phyloP scores from a whole-genome alignment of 2,329 filamentous ascomycete genomes.

The Colletotrichum trifolii region DNA sequence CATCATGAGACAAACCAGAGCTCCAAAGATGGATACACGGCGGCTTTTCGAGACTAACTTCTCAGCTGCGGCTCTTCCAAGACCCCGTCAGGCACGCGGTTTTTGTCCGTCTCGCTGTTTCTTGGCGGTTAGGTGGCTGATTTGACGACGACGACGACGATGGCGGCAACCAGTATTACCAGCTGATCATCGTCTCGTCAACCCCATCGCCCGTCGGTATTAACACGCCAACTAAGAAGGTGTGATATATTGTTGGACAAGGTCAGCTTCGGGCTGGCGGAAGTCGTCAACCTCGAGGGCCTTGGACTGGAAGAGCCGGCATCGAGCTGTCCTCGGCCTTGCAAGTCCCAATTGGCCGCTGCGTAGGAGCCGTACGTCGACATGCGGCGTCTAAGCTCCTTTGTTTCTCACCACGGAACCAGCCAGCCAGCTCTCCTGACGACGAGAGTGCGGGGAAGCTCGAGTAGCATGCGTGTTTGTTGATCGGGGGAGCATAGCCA shows the following conservation, averaged over 20 bases:
- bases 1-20: conserved; percentile 12
- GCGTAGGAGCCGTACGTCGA: conserved; percentile 3
- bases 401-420: conserved; percentile 2
- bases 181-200: too few species aligned
- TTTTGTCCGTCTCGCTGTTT: neutral
- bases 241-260: neutral
- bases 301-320: conserved; percentile 18
- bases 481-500: conserved; percentile 30
- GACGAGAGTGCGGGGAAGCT: conserved; percentile 30
- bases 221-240: neutral
- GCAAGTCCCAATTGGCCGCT: conserved; percentile 3
- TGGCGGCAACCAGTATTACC: too few species aligned
- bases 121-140: neutral
- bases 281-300: conserved; percentile 3
- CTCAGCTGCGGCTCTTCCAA: conserved; percentile 13
- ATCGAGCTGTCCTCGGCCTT: conserved; percentile 11
- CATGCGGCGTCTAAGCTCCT: conserved; percentile 20
- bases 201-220: too few species aligned
- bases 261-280: conserved; percentile 25
- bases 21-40: conserved; percentile 18
- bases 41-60: conserved; percentile 7
- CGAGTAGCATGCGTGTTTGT: conserved; percentile 13
- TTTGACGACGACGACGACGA: too few species aligned
- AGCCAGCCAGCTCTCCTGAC: neutral
- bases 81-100: too few species aligned